Evolutionary conservation across 2,329 filamentous ascomycete species (phyloP), one percentile per base, ranked within the genome.

Genomic region (Elsinoe necatrix): DNA sequence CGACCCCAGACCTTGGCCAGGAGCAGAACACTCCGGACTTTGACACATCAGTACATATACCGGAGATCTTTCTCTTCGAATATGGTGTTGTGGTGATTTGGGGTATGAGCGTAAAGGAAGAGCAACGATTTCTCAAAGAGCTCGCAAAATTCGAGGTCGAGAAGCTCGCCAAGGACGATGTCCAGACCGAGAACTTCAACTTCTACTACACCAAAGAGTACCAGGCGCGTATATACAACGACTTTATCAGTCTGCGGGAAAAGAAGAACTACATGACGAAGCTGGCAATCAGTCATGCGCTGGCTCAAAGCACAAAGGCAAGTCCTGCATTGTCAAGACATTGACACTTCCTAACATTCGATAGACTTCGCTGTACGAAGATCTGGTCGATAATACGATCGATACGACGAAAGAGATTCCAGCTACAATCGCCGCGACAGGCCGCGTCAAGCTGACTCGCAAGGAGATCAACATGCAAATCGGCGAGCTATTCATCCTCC

Each of bases 401-500:
- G 87, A 95, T 63, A 85, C 86, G 1, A 96, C 91, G 66, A 95
- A 95, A 68, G 89, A 95, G 58, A 87, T 98, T 3, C 93, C 93
- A 0, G 85, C 88, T 7, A 88, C 95, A 70, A 95, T 98, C 64
- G 92, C 93, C 2, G 76, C 87, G 62, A 96, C 92, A 0, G 93
- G 93, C 61, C 93, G 91, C 67, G 93, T 98, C 67, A 85, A 88
- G 56, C 82, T 98, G 58, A 89, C 85, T 58, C 84, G 92, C 42
- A 83, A 84, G 58, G 84, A 97, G 69, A 96, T 98, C 77, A 97
- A 97, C 77, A 97, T 97, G 91, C 91, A 97, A 73, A 96, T 98
- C 60, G 93, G 93, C 69, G 91, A 98, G 74, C 82, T 98, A 55
- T 98, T 98, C 72, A 97, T 98, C 67, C 77, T 98, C 29, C 84